Percentiles rank a stretch among this genome's conserved stretches.
Conservation (phyloP, 139 green algal genomes). For the Closterium sp. region DNA sequence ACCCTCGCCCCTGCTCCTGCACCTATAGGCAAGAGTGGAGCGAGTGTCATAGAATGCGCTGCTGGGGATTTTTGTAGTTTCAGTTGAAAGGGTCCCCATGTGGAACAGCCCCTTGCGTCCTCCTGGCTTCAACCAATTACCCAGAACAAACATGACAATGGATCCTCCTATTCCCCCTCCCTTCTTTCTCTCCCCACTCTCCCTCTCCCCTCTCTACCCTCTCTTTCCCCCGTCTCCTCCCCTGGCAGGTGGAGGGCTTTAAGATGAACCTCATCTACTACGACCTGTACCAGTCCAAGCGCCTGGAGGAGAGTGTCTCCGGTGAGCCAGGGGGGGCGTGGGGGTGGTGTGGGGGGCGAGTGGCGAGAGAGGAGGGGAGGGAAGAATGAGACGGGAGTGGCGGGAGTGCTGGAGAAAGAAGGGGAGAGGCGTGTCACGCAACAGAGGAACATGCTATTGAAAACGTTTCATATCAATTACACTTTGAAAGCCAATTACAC, state of each 20-base stretch:
- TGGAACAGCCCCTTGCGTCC: too few relatives aligned
- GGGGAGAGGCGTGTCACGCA: neutral
- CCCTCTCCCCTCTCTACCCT: neutral
- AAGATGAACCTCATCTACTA: conserved; percentile 99
- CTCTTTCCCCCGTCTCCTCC: neutral
- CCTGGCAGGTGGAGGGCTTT: conserved; percentile 79
- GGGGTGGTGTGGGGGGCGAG: neutral
- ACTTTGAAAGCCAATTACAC: too few relatives aligned
- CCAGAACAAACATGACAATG: neutral
- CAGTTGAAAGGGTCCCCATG: too few relatives aligned
- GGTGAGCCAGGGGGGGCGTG: neutral
- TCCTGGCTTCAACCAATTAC: too few relatives aligned
- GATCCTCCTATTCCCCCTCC: neutral
- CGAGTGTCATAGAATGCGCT: too few relatives aligned
- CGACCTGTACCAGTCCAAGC: conserved; percentile 80
- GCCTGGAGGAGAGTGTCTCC: conserved; percentile 67
- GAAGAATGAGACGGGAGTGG: neutral
- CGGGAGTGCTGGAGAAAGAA: neutral
- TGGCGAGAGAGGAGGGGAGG: neutral
- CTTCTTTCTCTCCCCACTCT: neutral
- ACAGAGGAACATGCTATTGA: neutral
- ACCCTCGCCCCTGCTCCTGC: too few relatives aligned
- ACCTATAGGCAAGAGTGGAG: too few relatives aligned
- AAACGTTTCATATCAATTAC: too few relatives aligned
- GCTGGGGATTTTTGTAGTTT: neutral